phyloP scores from a whole-genome alignment of 768 basidiomycete species.

The Rickenella mellea region DNA sequence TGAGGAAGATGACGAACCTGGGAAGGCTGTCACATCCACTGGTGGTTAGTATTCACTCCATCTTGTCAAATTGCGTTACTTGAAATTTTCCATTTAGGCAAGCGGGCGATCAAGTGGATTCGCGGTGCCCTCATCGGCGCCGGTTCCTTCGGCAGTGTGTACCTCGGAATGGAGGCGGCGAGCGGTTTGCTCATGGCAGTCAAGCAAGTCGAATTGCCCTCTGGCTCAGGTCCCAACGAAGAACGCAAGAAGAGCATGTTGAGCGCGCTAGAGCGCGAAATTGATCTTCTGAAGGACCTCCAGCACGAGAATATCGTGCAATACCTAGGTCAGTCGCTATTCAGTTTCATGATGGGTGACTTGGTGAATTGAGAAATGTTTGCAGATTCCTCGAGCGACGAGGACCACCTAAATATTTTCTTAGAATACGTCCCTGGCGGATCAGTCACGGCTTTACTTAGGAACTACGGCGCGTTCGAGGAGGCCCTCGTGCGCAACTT shows the following conservation, averaged over 20 bases:
- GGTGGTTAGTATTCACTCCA: conserved; percentile 30
- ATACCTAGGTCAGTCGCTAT: conserved; percentile 70
- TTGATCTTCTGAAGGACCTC: conserved; percentile 84
- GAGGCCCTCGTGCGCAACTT: conserved; percentile 88
- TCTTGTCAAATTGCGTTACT: not conserved
- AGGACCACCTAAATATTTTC: conserved; percentile 89
- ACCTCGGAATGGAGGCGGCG: conserved; percentile 89
- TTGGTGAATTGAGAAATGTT: not conserved
- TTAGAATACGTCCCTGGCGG: conserved; percentile 95
- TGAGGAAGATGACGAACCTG: conserved; percentile 33
- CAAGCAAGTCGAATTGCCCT: conserved; percentile 91
- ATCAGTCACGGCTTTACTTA: conserved; percentile 80
- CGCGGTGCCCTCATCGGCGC: conserved; percentile 93
- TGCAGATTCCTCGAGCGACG: conserved; percentile 88
- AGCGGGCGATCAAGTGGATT: conserved; percentile 80
- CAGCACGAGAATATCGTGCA: conserved; percentile 97
- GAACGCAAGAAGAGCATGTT: conserved; percentile 93
- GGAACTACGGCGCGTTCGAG: conserved; percentile 91
- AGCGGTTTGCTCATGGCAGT: conserved; percentile 92
- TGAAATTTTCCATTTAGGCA: conserved; percentile 25
- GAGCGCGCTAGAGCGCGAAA: conserved; percentile 85
- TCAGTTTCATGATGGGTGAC: not conserved
- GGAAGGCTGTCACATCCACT: conserved; percentile 42
- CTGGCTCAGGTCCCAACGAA: conserved; percentile 75
- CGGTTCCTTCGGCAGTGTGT: conserved; percentile 92